phyloP scores from a whole-genome alignment of 139 green algal species.

The Diplosphaera chodatii region DNA sequence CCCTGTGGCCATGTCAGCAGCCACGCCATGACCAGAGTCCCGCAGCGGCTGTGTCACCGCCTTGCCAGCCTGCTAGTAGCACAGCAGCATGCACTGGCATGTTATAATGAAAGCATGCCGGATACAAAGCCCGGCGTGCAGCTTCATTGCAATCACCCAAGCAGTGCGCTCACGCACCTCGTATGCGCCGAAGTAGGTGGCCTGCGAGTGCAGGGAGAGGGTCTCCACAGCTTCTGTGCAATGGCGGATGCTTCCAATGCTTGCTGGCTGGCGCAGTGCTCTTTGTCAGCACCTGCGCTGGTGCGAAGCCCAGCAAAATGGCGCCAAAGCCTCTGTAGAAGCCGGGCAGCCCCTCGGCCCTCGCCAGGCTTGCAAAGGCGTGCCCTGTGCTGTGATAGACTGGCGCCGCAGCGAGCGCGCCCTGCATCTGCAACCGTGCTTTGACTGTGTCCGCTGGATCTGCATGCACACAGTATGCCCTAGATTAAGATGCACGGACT shows the following conservation, averaged over 20 bases:
- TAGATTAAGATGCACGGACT: no score
- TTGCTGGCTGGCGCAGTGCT: no score
- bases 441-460: conserved; percentile 73
- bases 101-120: no score
- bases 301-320: conserved; percentile 49
- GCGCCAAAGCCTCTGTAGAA: conserved; percentile 67
- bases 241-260: no score
- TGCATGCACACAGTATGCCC: conserved; percentile 1
- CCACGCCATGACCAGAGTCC: background rate
- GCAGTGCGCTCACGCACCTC: background rate
- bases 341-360: conserved; percentile 36
- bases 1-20: background rate
- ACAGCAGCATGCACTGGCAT: no score
- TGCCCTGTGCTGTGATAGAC: background rate
- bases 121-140: no score
- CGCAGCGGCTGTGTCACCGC: background rate
- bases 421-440: conserved; percentile 63
- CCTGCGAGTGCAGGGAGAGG: background rate
- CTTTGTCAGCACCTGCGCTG: conserved; percentile 55
- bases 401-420: conserved; percentile 1
- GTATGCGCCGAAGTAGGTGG: background rate
- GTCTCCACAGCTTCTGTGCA: background rate
- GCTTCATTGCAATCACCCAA: no score
- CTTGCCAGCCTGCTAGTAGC: background rate
- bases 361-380: background rate